Evolutionary conservation across 345 rosid genomes (phyloP).

Genomic region (Syzygium aromaticum): DNA sequence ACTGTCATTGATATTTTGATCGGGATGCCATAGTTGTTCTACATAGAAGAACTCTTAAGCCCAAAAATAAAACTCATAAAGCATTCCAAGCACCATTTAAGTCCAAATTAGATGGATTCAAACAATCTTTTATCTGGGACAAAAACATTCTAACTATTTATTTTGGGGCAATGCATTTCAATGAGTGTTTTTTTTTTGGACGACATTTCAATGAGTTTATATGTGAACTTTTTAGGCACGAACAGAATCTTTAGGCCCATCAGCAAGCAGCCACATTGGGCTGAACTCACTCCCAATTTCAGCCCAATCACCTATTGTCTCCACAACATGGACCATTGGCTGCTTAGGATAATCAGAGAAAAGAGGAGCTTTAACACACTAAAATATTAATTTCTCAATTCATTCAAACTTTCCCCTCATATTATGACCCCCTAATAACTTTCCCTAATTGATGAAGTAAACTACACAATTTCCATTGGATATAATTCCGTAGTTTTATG

Average conservation of each 20-base stretch:
- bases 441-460: neutral
- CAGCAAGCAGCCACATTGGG: neutral
- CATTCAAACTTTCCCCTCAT: neutral
- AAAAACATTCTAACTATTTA: neutral
- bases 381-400: neutral
- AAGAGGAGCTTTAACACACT: neutral
- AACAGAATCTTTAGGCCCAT: neutral
- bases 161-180: neutral
- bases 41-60: neutral
- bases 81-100: neutral
- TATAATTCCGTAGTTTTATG: neutral
- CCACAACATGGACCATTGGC: neutral
- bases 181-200: neutral
- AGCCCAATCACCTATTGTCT: neutral
- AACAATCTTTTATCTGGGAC: neutral
- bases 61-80: neutral
- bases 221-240: neutral
- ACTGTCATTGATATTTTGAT: neutral
- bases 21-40: neutral
- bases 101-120: neutral
- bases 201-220: neutral
- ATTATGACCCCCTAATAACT: neutral
- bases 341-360: neutral
- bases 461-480: neutral
- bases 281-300: neutral